Evolutionary conservation across 768 basidiomycete genomes (phyloP).

Genomic region (Suillus ampliporus): DNA sequence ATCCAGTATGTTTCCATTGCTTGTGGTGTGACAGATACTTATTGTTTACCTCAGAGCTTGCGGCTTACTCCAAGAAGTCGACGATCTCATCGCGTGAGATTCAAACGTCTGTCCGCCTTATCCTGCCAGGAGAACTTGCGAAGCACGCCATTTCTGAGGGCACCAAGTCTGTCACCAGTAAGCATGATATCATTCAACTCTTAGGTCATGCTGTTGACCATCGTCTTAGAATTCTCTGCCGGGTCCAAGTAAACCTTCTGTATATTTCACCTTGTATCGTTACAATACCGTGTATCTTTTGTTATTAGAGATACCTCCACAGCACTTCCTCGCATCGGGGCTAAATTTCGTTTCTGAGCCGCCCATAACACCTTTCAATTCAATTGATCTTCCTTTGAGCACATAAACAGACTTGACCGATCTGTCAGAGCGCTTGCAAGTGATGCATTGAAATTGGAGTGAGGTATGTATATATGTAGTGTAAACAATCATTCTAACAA

Average conservation of each 20-base stretch:
- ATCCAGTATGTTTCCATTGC: conserved; percentile 50
- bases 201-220: conserved; percentile 16
- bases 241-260: conserved; percentile 53
- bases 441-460: neutral
- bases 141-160: conserved; percentile 92
- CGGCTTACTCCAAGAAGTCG: conserved; percentile 87
- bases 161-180: conserved; percentile 74
- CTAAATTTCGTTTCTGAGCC: neutral
- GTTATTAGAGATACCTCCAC: conserved; percentile 38
- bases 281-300: conserved; percentile 39
- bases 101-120: conserved; percentile 82
- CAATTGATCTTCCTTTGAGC: neutral
- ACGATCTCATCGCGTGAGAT: conserved; percentile 93
- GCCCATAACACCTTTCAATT: neutral
- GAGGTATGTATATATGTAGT: neutral
- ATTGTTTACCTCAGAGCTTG: conserved; percentile 58
- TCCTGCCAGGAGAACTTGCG: conserved; percentile 84
- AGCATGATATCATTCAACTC: conserved; percentile 27
- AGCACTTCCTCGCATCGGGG: neutral
- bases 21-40: neutral
- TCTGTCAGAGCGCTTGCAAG: neutral
- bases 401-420: too few relatives aligned
- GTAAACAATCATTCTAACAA: neutral
- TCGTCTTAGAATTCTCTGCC: conserved; percentile 59
- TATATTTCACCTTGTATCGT: conserved; percentile 35